Evolutionary conservation across 257 asterid species (phyloP), one percentile per base, ranked within the genome.

Genomic region (Striga asiatica): DNA sequence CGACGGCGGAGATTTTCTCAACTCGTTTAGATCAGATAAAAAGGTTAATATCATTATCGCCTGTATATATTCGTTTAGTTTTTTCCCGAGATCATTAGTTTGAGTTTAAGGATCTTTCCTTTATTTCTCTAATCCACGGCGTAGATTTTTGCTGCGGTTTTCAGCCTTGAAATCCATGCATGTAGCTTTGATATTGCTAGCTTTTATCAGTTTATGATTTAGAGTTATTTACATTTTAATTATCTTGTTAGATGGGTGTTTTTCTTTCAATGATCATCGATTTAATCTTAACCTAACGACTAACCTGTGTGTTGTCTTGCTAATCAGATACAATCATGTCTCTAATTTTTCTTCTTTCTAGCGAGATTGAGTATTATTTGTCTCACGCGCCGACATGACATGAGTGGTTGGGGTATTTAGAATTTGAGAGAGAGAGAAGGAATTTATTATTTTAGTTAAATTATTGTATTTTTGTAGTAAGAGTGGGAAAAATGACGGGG

Each of bases 331-430:
- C 35, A 29, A 29, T 29, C 35, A 1, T 1, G 35, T 1, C 1
- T 1, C 8, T 29, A 29, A 29, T 1, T n/a, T n/a, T n/a, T n/a
- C n/a, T n/a, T n/a, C n/a, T n/a, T n/a, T n/a, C n/a, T n/a, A n/a
- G n/a, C n/a, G 8, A 29, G 35, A 7, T 29, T 29, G 35, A 29
- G n/a, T n/a, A n/a, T n/a, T n/a, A n/a, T n/a, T n/a, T n/a, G n/a
- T n/a, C 61, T 53, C 61, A 66, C 73, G 73, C 73, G 73, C 73
- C 67, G 57, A 57, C 70, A 61, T 1, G 54, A 20, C 32, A 23
- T 60, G 22, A 31, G 22, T 8, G 1, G 12, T 45, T 23, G 37
- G 62, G 67, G 2, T 0, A 0, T 37, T 12, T 12, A 3, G 5
- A 9, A 1, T 0, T 2, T 37, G 2, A 2, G 18, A 43, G 8